Evolutionary conservation across 148 eudicot species (phyloP).

Genomic region (Selenicereus undatus): DNA sequence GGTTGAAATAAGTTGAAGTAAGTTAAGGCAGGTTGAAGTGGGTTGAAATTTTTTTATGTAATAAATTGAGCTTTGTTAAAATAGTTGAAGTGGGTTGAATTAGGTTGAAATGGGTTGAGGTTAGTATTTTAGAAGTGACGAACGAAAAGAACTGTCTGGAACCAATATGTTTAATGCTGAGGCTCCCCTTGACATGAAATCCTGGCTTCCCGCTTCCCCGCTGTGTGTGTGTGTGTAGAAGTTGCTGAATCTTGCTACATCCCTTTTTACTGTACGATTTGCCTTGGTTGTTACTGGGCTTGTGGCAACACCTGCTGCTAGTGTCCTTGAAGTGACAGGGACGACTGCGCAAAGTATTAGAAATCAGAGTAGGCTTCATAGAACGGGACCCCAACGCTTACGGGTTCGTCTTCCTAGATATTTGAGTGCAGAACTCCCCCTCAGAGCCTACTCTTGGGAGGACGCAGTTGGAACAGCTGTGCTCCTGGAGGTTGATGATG

Average conservation of each 20-base stretch:
- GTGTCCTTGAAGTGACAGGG: conserved; percentile 91
- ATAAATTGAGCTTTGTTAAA: too few species aligned
- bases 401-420: conserved; percentile 91
- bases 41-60: too few species aligned
- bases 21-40: too few species aligned
- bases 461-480: conserved; percentile 82
- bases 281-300: conserved; percentile 93
- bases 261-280: conserved; percentile 48
- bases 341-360: conserved; percentile 95
- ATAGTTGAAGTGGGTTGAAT: too few species aligned
- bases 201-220: too few species aligned
- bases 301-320: conserved; percentile 95
- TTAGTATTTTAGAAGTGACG: too few species aligned
- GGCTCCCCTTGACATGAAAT: too few species aligned
- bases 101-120: too few species aligned
- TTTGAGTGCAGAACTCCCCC: conserved; percentile 58
- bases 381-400: conserved; percentile 46
- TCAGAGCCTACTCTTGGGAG: conserved; percentile 88
- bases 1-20: too few species aligned
- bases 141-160: too few species aligned
- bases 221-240: background rate
- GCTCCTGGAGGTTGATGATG: conserved; percentile 50
- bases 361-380: conserved; percentile 75
- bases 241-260: conserved; percentile 1
- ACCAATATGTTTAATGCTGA: too few species aligned